Percentiles rank a stretch among this genome's conserved stretches.
Conservation (phyloP, 345 rosid genomes). For the Syzygium aromaticum region DNA sequence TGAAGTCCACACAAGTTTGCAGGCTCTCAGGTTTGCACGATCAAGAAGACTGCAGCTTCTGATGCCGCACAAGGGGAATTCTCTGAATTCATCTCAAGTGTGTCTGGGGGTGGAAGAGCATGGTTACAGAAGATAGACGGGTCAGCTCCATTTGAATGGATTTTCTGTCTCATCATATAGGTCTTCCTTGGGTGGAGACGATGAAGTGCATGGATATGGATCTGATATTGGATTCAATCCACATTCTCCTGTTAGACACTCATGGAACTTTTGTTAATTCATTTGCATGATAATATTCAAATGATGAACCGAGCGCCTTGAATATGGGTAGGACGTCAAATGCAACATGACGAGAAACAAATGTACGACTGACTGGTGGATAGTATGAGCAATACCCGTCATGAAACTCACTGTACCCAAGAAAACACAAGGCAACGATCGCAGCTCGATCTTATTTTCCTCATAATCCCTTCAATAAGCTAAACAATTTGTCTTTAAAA, state of each 20-base stretch:
- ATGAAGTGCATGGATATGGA: background rate
- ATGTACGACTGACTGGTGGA: background rate
- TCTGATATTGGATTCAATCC: background rate
- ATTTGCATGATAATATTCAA: background rate
- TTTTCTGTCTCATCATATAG: background rate
- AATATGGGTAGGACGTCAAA: background rate
- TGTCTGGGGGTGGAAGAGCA: too few species aligned
- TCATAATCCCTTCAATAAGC: background rate
- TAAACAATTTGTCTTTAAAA: background rate
- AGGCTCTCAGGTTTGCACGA: too few species aligned
- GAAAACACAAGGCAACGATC: background rate
- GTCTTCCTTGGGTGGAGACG: background rate
- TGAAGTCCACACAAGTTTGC: too few species aligned
- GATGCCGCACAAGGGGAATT: too few species aligned
- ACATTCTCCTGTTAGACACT: background rate
- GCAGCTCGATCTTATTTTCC: background rate
- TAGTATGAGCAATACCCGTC: background rate
- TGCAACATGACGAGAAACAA: background rate
- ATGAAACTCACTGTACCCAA: background rate
- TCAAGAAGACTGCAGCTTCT: too few species aligned
- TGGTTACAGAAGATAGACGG: too few species aligned
- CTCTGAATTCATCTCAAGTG: too few species aligned
- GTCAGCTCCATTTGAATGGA: too few species aligned
- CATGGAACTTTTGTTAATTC: background rate
- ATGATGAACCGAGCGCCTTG: background rate